A percentile compares a stretch with the other conserved stretches of the same genome.
Evolutionary conservation across 1,139 yeast genomes (phyloP).

Genomic region (Pichia sp.): DNA sequence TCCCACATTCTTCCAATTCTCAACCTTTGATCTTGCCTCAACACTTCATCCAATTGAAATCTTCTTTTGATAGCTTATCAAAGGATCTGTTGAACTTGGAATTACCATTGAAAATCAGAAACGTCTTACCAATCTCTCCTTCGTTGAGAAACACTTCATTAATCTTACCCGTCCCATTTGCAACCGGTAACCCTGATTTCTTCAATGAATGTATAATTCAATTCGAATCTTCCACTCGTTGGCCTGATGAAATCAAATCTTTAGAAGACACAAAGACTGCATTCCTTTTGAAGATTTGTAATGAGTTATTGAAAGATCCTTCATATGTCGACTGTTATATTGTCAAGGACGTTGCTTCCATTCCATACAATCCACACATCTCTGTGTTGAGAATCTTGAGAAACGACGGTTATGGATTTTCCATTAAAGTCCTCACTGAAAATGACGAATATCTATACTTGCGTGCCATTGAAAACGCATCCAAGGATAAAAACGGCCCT

Average conservation of each 20-base stretch:
- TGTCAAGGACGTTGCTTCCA: slow-evolving; percentile 55
- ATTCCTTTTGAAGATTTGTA: slow-evolving; percentile 64
- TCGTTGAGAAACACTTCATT: slow-evolving; percentile 73
- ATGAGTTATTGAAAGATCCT: slow-evolving; percentile 48
- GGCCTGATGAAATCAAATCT: slow-evolving; percentile 93
- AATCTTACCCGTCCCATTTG: slow-evolving; percentile 81
- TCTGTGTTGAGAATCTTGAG: slow-evolving; percentile 65
- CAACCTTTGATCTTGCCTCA: slow-evolving; percentile 50
- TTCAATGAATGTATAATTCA: slow-evolving; percentile 80
- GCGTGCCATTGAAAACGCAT: slow-evolving; percentile 62
- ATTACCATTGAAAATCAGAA: slow-evolving; percentile 71
- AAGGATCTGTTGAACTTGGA: slow-evolving; percentile 47
- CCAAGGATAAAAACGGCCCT: slow-evolving; percentile 32
- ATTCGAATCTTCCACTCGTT: slow-evolving; percentile 84
- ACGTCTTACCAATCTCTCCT: slow-evolving; percentile 70
- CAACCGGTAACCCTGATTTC: slow-evolving; percentile 72
- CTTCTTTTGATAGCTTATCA: slow-evolving; percentile 66
- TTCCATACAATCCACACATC: slow-evolving; percentile 59
- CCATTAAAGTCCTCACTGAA: slow-evolving; percentile 70
- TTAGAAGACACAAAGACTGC: slow-evolving; percentile 91
- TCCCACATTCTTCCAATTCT: slow-evolving; percentile 49
- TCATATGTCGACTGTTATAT: slow-evolving; percentile 53
- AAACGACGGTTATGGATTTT: slow-evolving; percentile 88
- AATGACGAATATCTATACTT: slow-evolving; percentile 75
- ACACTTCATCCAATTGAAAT: slow-evolving; percentile 53